These are phyloP conservation scores for Fusarium siculi DNA, from an alignment of 2,329 filamentous ascomycete species.

Conservation along the genomic window DNA sequence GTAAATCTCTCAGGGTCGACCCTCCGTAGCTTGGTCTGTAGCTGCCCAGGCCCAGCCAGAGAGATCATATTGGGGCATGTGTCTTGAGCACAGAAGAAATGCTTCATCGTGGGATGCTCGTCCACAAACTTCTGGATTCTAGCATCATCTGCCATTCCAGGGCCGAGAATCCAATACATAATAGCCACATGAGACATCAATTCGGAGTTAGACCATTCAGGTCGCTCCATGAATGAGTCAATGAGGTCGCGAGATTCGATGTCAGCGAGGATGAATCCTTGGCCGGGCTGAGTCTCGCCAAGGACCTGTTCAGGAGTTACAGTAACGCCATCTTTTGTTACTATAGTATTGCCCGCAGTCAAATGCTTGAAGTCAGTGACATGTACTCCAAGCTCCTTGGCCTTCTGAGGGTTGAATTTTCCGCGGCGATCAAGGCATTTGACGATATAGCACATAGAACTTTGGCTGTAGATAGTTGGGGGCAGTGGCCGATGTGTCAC, in stretches of 20 bases:
- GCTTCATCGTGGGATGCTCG: constrained; percentile 69
- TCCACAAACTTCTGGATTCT: constrained; percentile 76
- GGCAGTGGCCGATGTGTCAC: constrained; percentile 64
- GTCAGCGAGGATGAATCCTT: constrained; percentile 83
- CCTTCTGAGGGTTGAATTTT: constrained; percentile 77
- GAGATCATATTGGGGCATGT: constrained; percentile 79
- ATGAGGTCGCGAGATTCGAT: constrained; percentile 78
- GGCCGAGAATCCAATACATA: constrained; percentile 85
- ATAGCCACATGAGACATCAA: constrained; percentile 74
- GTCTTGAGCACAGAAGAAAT: constrained; percentile 82
- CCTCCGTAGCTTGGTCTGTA: constrained; percentile 74
- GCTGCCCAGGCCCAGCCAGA: constrained; percentile 72
- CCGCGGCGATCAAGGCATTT: constrained; percentile 81
- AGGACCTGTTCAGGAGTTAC: constrained; percentile 92
- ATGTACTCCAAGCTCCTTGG: constrained; percentile 71
- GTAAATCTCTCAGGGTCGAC: constrained; percentile 81
- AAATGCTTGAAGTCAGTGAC: constrained; percentile 68
- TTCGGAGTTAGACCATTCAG: constrained; percentile 74
- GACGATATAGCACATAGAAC: constrained; percentile 87
- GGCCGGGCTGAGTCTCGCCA: constrained; percentile 71
- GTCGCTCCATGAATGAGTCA: constrained; percentile 72
- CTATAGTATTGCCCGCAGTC: constrained; percentile 70
- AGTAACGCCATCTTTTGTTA: constrained; percentile 70
- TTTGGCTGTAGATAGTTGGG: constrained; percentile 69
- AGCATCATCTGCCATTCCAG: constrained; percentile 70